A percentile compares a stretch with the other conserved stretches of the same genome.
Evolutionary conservation across 345 rosid genomes (phyloP).

Genomic region (Clausena lansium): DNA sequence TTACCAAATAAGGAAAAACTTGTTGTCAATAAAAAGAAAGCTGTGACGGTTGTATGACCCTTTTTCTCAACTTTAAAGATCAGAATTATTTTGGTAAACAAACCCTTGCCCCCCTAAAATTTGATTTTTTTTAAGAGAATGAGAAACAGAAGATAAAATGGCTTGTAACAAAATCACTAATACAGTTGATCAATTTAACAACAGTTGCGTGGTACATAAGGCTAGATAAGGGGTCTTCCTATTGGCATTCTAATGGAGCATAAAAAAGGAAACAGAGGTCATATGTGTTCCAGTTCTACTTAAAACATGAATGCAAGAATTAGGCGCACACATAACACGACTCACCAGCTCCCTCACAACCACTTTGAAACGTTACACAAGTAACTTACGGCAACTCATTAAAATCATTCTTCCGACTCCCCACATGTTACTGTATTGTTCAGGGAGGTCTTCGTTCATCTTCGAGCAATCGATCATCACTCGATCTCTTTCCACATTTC

Average conservation of each 20-base stretch:
- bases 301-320: slow-evolving; percentile 10
- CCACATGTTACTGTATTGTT: not conserved
- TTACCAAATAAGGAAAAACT: too few relatives aligned
- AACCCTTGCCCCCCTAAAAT: too few relatives aligned
- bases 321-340: not conserved
- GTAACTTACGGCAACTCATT: not conserved
- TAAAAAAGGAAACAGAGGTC: not conserved
- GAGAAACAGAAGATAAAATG: not conserved
- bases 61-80: too few relatives aligned
- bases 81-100: too few relatives aligned
- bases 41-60: too few relatives aligned
- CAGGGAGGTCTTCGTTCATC: not conserved
- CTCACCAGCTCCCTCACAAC: not conserved
- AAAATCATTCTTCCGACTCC: not conserved
- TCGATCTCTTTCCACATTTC: not conserved
- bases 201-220: slow-evolving; percentile 8
- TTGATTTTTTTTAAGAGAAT: not conserved
- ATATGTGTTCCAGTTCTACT: slow-evolving; percentile 10
- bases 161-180: not conserved
- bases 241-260: not conserved
- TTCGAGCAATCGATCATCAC: not conserved
- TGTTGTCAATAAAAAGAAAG: too few relatives aligned
- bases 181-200: slow-evolving; percentile 16
- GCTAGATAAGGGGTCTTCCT: not conserved
- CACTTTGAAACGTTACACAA: not conserved